phyloP scores from a whole-genome alignment of 768 basidiomycete genomes.

The Leccinum fibrillosum region DNA sequence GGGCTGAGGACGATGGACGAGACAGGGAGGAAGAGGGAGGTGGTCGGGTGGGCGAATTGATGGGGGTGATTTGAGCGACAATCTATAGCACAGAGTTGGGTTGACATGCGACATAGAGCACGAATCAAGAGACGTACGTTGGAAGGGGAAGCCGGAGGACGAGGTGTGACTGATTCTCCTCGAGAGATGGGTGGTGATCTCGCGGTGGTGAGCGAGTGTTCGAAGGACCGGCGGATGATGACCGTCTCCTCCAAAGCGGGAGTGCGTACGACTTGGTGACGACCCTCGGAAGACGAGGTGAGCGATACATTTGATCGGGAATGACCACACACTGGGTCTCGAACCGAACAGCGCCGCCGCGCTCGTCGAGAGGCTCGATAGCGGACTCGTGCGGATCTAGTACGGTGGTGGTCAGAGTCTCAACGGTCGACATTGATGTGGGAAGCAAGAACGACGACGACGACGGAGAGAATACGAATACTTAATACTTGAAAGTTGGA shows the following conservation, averaged over 20 bases:
- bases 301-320: slow-evolving; percentile 45
- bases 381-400: background rate
- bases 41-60: slow-evolving; percentile 36
- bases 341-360: slow-evolving; percentile 53
- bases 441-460: background rate
- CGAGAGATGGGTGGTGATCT: slow-evolving; percentile 8
- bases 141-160: slow-evolving; percentile 62
- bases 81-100: slow-evolving; percentile 29
- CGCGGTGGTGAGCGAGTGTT: slow-evolving; percentile 23
- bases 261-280: slow-evolving; percentile 66
- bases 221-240: slow-evolving; percentile 11
- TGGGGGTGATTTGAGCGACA: slow-evolving; percentile 41
- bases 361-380: slow-evolving; percentile 18
- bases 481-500: background rate
- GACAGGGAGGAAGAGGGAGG: slow-evolving; percentile 48
- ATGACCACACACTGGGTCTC: slow-evolving; percentile 73
- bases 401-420: background rate
- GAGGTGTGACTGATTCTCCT: slow-evolving; percentile 41
- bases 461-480: background rate
- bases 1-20: slow-evolving; percentile 44
- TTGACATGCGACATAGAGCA: background rate
- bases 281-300: slow-evolving; percentile 45
- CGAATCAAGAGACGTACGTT: slow-evolving; percentile 39
- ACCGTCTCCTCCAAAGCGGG: slow-evolving; percentile 58
- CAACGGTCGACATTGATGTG: slow-evolving; percentile 13